Evolutionary conservation across 2,329 filamentous ascomycete genomes (phyloP).

Genomic region (Fusarium tuaranense): DNA sequence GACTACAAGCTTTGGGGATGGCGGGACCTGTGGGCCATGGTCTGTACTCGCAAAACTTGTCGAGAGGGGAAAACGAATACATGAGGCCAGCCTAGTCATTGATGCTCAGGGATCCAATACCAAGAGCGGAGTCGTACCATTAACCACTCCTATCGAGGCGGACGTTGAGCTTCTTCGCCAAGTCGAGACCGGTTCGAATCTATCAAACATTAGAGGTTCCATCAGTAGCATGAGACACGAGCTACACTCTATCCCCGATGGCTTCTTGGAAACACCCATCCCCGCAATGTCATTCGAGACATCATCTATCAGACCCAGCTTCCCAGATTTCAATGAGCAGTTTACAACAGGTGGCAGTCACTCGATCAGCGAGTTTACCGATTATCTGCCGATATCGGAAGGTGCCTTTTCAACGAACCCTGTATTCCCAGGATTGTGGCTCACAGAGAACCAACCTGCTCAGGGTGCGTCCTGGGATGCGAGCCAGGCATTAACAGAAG

Average conservation of each 20-base stretch:
- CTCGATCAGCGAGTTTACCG: conserved; percentile 1
- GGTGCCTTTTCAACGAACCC: background rate
- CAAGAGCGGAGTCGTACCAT: background rate
- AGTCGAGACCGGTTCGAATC: background rate
- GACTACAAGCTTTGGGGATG: background rate
- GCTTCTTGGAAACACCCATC: background rate
- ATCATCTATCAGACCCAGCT: background rate
- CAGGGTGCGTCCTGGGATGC: background rate
- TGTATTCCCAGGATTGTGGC: background rate
- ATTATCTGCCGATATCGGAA: background rate
- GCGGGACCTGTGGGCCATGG: background rate
- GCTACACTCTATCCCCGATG: background rate
- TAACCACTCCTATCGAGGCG: background rate
- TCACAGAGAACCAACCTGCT: background rate
- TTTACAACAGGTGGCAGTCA: background rate
- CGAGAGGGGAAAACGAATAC: background rate
- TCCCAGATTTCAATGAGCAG: background rate
- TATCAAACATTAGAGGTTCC: background rate
- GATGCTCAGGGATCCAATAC: background rate
- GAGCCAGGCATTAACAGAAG: background rate
- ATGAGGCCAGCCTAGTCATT: background rate
- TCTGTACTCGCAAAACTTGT: background rate
- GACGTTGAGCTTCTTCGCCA: background rate
- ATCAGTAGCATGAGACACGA: conserved; percentile 7
- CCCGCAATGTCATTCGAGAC: background rate